A percentile compares a stretch with the other conserved stretches of the same genome.
These are phyloP conservation scores for Scedosporium aurantiacum DNA, from an alignment of 2,329 filamentous ascomycete species.

Conservation along the genomic window DNA sequence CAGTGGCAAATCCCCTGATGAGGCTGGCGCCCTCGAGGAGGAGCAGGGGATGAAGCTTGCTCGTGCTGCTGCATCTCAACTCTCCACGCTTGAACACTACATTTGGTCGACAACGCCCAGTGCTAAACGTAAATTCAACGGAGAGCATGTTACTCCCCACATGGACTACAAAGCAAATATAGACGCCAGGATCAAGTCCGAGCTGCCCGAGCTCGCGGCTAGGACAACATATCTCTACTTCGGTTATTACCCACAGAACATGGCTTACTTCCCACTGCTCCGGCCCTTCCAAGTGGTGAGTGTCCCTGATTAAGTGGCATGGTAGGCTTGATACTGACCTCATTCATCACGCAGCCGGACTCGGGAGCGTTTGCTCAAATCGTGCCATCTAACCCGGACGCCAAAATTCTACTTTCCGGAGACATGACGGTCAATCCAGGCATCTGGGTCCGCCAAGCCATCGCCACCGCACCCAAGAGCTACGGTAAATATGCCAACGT, in stretches of 20 bases:
- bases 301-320: neutral
- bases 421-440: slow-evolving; percentile 15
- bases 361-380: slow-evolving; percentile 12
- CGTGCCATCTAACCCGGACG: slow-evolving; percentile 11
- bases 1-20: slow-evolving; percentile 12
- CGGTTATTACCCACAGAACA: slow-evolving; percentile 23
- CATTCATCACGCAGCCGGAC: neutral
- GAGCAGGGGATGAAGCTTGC: slow-evolving; percentile 29
- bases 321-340: neutral
- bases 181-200: slow-evolving; percentile 26
- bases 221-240: slow-evolving; percentile 31
- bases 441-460: slow-evolving; percentile 14
- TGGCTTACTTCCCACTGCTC: slow-evolving; percentile 8
- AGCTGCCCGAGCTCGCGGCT: slow-evolving; percentile 16
- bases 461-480: slow-evolving; percentile 9
- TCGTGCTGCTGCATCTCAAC: slow-evolving; percentile 23
- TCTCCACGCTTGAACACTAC: slow-evolving; percentile 27
- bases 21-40: slow-evolving; percentile 25
- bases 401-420: slow-evolving; percentile 14
- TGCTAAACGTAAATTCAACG: slow-evolving; percentile 17
- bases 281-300: slow-evolving; percentile 3
- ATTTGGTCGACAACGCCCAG: slow-evolving; percentile 34
- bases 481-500: slow-evolving; percentile 15
- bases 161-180: slow-evolving; percentile 30
- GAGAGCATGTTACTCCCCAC: slow-evolving; percentile 25